phyloP scores from a whole-genome alignment of 352 stramenopile species.

The Pythium insidiosum region DNA sequence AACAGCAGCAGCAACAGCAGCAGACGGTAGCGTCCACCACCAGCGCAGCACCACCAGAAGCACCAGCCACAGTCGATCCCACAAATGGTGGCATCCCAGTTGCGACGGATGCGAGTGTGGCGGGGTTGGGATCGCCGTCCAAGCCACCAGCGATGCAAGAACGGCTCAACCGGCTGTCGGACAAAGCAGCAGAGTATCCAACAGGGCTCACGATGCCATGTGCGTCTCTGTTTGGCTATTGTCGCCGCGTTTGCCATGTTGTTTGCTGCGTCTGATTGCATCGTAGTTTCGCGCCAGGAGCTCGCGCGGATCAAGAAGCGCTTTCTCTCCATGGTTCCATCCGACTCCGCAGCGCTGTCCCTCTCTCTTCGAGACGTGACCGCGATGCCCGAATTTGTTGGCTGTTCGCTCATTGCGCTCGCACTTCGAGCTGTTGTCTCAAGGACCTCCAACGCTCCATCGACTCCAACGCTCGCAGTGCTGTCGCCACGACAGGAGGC shows the following conservation, averaged over 20 bases:
- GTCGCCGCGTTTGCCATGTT: neutral
- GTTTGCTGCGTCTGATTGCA: neutral
- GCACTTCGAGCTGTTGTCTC: slow-evolving; percentile 8
- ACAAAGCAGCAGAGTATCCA: slow-evolving; percentile 2
- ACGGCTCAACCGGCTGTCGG: slow-evolving; percentile 2
- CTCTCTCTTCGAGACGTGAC: no score
- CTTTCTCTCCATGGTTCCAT: slow-evolving; percentile 23
- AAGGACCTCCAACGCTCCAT: neutral
- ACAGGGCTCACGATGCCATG: slow-evolving; percentile 16
- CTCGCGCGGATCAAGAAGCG: slow-evolving; percentile 27
- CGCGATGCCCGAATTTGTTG: slow-evolving; percentile 26
- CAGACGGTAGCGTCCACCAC: no score
- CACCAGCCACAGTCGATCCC: no score
- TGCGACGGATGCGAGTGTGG: neutral
- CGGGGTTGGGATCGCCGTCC: no score
- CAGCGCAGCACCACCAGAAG: no score
- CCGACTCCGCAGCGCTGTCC: slow-evolving; percentile 9
- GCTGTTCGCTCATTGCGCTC: slow-evolving; percentile 13
- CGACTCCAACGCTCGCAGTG: neutral
- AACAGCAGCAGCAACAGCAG: no score
- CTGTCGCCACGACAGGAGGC: neutral
- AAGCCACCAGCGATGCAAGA: slow-evolving; percentile 9
- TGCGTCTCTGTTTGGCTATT: slow-evolving; percentile 6
- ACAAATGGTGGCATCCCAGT: neutral
- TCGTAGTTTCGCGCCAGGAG: slow-evolving; percentile 32